Base-by-base conservation (phyloP, 1,284 basidiomycete species). In the Cryptococcus sp. region DNA sequence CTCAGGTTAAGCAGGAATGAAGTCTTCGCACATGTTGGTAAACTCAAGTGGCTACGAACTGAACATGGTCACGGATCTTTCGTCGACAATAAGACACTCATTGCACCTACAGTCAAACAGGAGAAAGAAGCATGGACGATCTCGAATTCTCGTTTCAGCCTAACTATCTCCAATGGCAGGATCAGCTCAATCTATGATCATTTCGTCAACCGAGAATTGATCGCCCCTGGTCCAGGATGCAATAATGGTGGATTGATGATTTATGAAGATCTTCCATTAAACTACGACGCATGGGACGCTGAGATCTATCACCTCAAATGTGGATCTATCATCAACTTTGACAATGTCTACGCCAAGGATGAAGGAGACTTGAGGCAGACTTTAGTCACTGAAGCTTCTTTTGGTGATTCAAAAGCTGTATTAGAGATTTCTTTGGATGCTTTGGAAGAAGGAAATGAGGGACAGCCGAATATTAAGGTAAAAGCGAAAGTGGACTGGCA, bases 281-380 rank as follows among this genome's bases (percentile, higher is more conserved):
- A 45, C 4, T 55, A 57, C 42, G 53, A 58, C 32, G 69, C 60
- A 3, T 61, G 64, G 91, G 91, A 96, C 73, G 89, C 91, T 47
- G 92, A 97, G 70, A 82, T 92, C 24, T 89, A 91, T 69, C 90
- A 92, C 68, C 77, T 96, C 22, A 88, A 96, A 76, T 91, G 84
- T 19, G 78, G 79, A 21, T 80, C 80, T 46, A 80, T 78, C 10
- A 78, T 97, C 21, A 76, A 81, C 50, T 94, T 96, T 65, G 77
- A 81, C 10, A 79, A 83, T 39, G 77, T 91, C 39, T 5, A 16
- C 7, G 16, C 7, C 4, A 14, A 4, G 4, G 18, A 5, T n/a
- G 36, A 39, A 4, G 78, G 79, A 3, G 80, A 94, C 34, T 78
- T 92, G 16, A 81, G 88, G 31, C 88, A 84, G 1, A 78, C 85